These are phyloP conservation scores for Thalassiosira hispida DNA, from an alignment of 352 stramenopile species.

Conservation along the genomic window DNA sequence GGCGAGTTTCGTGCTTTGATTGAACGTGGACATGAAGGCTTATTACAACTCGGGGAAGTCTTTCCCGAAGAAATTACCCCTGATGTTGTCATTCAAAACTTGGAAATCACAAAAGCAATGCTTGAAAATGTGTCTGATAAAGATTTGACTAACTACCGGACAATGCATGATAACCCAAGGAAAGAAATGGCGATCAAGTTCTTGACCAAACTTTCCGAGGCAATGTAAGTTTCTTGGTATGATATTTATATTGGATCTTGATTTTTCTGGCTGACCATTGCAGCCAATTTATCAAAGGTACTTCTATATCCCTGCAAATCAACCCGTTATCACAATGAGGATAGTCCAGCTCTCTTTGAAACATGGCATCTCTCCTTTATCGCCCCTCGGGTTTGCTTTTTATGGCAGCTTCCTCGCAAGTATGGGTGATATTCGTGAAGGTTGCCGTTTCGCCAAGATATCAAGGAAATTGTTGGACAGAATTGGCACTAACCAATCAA, in stretches of 20 bases:
- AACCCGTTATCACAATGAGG: constrained; percentile 5
- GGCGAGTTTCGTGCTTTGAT: background rate
- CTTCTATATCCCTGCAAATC: background rate
- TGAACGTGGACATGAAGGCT: background rate
- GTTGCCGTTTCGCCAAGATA: constrained; percentile 12
- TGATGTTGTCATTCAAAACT: background rate
- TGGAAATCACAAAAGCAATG: background rate
- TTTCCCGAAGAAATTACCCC: background rate
- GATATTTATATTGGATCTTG: too few species aligned
- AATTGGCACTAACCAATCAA: constrained; percentile 1
- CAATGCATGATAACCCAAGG: constrained; percentile 1
- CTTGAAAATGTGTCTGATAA: background rate
- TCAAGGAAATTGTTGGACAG: background rate
- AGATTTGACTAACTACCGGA: constrained; percentile 5
- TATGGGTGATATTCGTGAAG: constrained; percentile 3
- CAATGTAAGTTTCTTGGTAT: background rate
- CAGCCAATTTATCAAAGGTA: too few species aligned
- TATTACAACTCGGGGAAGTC: constrained; percentile 1
- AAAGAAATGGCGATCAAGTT: constrained; percentile 20
- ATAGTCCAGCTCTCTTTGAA: constrained; percentile 15
- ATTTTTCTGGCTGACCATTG: too few species aligned
- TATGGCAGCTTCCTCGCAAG: constrained; percentile 7
- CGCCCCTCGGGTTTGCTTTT: background rate
- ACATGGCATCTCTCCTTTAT: constrained; percentile 5
- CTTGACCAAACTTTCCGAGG: background rate